These are phyloP conservation scores for Ustilago curta DNA, from an alignment of 1,284 basidiomycete species.

Conservation along the genomic window DNA sequence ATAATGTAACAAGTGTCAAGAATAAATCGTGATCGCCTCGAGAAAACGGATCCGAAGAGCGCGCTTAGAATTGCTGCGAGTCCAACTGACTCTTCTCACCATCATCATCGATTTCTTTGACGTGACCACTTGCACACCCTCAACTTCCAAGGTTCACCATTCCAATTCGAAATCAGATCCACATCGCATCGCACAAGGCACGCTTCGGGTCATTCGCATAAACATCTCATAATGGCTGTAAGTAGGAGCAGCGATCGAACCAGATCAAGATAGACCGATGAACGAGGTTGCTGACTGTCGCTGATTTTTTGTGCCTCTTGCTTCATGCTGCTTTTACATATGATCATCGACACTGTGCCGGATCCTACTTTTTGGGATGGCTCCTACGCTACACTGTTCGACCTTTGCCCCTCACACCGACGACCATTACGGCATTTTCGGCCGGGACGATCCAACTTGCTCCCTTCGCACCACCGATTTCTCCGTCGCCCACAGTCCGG, in stretches of 20 bases:
- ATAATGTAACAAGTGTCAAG: constrained; percentile 1
- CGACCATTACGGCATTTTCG: not conserved
- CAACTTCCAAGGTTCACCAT: not conserved
- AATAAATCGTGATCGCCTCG: constrained; percentile 32
- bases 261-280: not conserved
- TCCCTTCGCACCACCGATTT: not conserved
- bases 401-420: no score
- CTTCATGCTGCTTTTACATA: not conserved
- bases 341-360: no score
- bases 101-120: constrained; percentile 2
- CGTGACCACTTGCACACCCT: constrained; percentile 4
- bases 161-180: not conserved
- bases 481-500: constrained; percentile 72
- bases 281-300: constrained; percentile 4
- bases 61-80: constrained; percentile 31
- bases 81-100: not conserved
- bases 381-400: no score
- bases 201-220: not conserved
- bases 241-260: not conserved
- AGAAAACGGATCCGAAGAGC: constrained; percentile 31
- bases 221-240: constrained; percentile 36
- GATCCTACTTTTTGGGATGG: not conserved
- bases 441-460: not conserved
- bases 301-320: not conserved
- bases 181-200: no score